Conservation (phyloP, 2,329 filamentous ascomycete genomes). For the Zymoseptoria brevis region DNA sequence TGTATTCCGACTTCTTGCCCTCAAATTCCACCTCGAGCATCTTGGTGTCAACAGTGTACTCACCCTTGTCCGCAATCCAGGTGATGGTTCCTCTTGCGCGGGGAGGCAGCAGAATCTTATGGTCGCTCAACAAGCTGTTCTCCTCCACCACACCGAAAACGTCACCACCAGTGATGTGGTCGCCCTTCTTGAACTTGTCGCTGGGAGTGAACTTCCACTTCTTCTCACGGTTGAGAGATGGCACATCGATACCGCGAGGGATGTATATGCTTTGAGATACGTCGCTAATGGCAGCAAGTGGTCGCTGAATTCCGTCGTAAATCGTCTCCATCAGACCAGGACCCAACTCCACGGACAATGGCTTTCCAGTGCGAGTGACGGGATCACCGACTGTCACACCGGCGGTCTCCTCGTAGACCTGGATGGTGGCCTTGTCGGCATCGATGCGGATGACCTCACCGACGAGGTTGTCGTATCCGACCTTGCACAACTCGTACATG, state of each 20-base stretch:
- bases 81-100: constrained; percentile 88
- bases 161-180: constrained; percentile 93
- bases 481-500: constrained; percentile 98
- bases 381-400: constrained; percentile 95
- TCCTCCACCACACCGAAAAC: constrained; percentile 92
- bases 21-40: constrained; percentile 95
- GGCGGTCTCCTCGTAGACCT: constrained; percentile 98
- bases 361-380: constrained; percentile 83
- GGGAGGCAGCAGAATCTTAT: constrained; percentile 88
- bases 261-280: constrained; percentile 89
- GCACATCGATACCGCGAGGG: constrained; percentile 81
- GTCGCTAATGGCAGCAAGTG: constrained; percentile 74
- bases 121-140: constrained; percentile 87
- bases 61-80: constrained; percentile 78
- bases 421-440: constrained; percentile 89
- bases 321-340: constrained; percentile 98
- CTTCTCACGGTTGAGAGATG: constrained; percentile 80
- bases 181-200: constrained; percentile 74
- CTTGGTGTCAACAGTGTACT: constrained; percentile 89
- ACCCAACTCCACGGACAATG: constrained; percentile 91
- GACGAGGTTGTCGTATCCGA: constrained; percentile 84
- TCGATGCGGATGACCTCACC: constrained; percentile 98
- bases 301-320: constrained; percentile 97
- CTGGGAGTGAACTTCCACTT: constrained; percentile 93
- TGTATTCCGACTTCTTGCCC: constrained; percentile 85